Percentiles rank a stretch among this genome's conserved stretches.
These are phyloP conservation scores for Chrysosporium keratinophilum DNA, from an alignment of 2,329 filamentous ascomycete genomes.

Conservation along the genomic window DNA sequence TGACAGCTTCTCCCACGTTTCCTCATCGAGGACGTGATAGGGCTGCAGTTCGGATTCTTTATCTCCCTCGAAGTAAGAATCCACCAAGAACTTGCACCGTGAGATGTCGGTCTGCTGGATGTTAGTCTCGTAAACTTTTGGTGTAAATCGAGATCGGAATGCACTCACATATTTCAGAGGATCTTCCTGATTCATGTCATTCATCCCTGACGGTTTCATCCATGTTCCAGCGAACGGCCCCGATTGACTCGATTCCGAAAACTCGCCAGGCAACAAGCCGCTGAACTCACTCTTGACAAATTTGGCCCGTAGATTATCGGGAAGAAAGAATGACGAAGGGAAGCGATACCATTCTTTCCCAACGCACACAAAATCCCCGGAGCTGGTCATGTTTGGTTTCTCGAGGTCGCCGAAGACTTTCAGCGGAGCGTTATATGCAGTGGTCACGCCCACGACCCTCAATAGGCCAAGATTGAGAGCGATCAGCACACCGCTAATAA, in stretches of 20 bases:
- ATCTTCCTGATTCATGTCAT: constrained; percentile 83
- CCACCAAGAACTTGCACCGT: constrained; percentile 73
- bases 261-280: constrained; percentile 82
- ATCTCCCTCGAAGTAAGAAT: constrained; percentile 63
- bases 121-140: background rate
- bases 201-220: constrained; percentile 72
- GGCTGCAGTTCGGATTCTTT: constrained; percentile 60
- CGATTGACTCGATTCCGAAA: constrained; percentile 60
- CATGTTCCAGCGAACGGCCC: constrained; percentile 76
- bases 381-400: constrained; percentile 42
- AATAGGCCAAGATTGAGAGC: constrained; percentile 58
- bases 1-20: constrained; percentile 66
- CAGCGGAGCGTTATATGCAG: constrained; percentile 75
- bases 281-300: constrained; percentile 86
- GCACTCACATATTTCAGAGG: constrained; percentile 61
- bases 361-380: constrained; percentile 67
- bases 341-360: constrained; percentile 99
- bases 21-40: constrained; percentile 61
- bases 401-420: constrained; percentile 45
- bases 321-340: constrained; percentile 83
- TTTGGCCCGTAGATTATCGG: constrained; percentile 70
- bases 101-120: constrained; percentile 51
- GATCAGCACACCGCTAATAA: constrained; percentile 51
- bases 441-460: constrained; percentile 65
- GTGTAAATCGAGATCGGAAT: constrained; percentile 23